These are phyloP conservation scores for Cutaneotrichosporon cutaneum DNA, from an alignment of 1,284 basidiomycete species.

Conservation along the genomic window DNA sequence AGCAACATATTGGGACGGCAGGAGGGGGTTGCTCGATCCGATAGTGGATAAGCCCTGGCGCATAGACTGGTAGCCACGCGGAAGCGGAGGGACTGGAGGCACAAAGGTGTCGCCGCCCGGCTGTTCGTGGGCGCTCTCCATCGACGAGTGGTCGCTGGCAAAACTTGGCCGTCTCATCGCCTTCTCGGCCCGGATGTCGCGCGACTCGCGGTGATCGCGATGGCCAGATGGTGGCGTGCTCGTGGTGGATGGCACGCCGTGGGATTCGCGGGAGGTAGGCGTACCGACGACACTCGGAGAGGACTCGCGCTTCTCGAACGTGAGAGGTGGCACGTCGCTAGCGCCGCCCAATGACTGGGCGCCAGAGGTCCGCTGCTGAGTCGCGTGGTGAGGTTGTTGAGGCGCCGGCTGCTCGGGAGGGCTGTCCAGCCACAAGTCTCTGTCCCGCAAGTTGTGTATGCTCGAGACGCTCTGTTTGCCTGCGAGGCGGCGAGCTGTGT, in stretches of 20 bases:
- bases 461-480: conserved; percentile 17
- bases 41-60: conserved; percentile 29
- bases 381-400: background rate
- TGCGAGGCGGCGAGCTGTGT: conserved; percentile 10
- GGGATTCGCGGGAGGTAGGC: conserved; percentile 44
- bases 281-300: conserved; percentile 76
- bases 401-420: conserved; percentile 1
- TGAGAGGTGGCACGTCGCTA: conserved; percentile 22
- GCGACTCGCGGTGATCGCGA: conserved; percentile 55
- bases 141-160: conserved; percentile 74
- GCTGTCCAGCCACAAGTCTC: conserved; percentile 24
- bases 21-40: conserved; percentile 16
- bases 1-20: conserved; percentile 18
- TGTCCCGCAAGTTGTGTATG: conserved; percentile 14
- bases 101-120: conserved; percentile 57
- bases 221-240: conserved; percentile 59
- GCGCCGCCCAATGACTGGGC: conserved; percentile 12
- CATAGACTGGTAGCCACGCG: conserved; percentile 79
- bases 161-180: conserved; percentile 58
- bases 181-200: conserved; percentile 23
- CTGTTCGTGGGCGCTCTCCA: conserved; percentile 34
- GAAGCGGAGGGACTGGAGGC: conserved; percentile 93
- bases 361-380: background rate
- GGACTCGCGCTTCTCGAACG: conserved; percentile 69
- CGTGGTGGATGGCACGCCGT: conserved; percentile 57